Conservation (phyloP, 768 basidiomycete genomes). For the Kwoniella sp. region DNA sequence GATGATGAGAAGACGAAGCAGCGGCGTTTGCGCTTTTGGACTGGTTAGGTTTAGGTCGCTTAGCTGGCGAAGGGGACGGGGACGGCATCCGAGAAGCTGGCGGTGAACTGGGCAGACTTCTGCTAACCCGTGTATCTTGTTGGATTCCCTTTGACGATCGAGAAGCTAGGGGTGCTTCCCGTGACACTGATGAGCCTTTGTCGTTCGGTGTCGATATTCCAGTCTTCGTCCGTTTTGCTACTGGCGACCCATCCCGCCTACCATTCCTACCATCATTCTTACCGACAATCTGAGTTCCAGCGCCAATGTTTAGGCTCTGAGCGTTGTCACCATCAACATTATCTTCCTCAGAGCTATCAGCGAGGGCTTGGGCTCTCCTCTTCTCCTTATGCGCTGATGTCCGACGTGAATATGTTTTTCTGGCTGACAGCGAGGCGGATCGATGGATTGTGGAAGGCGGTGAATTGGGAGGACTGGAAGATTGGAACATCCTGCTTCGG, state of each 20-base stretch:
- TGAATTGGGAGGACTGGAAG: slow-evolving; percentile 7
- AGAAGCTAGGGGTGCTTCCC: no score
- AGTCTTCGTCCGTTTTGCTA: slow-evolving; percentile 3
- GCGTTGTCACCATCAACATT: not conserved
- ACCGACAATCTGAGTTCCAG: not conserved
- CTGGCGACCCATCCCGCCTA: slow-evolving; percentile 10
- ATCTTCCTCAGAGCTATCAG: slow-evolving; percentile 7
- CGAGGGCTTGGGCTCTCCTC: slow-evolving; percentile 20
- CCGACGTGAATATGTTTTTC: slow-evolving; percentile 20
- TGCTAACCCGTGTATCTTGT: not conserved
- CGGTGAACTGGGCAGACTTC: slow-evolving; percentile 2
- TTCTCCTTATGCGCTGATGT: slow-evolving; percentile 17
- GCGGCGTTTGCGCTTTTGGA: not conserved
- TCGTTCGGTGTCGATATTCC: not conserved
- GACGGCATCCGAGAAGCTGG: slow-evolving; percentile 17
- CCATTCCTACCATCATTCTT: not conserved
- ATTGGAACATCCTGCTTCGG: slow-evolving; percentile 8
- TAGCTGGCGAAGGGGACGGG: slow-evolving; percentile 24
- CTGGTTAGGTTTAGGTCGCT: slow-evolving; percentile 5
- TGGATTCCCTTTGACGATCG: no score
- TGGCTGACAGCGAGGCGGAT: slow-evolving; percentile 9
- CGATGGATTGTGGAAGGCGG: slow-evolving; percentile 2
- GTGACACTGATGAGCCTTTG: no score
- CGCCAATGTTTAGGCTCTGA: not conserved
- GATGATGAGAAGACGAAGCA: not conserved